Percentiles rank a stretch among this genome's conserved stretches.
phyloP scores from a whole-genome alignment of 1,139 yeast species.

The Geotrichum reessii region DNA sequence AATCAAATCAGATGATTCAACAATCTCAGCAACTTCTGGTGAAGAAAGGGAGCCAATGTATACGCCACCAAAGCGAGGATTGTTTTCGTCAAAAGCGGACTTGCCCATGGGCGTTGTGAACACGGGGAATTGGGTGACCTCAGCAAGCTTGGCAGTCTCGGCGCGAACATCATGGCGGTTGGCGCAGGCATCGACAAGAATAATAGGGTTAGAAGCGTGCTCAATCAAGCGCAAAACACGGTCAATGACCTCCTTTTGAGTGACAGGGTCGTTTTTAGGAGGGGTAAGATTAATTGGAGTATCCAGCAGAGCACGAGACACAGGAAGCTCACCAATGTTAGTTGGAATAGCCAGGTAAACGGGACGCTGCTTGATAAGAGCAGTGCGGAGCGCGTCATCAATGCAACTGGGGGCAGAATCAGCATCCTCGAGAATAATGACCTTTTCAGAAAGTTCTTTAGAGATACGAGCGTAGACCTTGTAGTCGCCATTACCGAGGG shows the following conservation, averaged over 20 bases:
- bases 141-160: conserved; percentile 59
- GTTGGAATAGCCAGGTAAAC: conserved; percentile 81
- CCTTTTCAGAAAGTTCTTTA: conserved; percentile 59
- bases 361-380: conserved; percentile 70
- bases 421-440: conserved; percentile 58
- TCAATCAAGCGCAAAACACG: conserved; percentile 49
- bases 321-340: conserved; percentile 62
- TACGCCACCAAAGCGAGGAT: conserved; percentile 78
- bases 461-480: conserved; percentile 74
- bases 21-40: conserved; percentile 70
- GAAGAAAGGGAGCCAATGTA: conserved; percentile 75
- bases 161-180: conserved; percentile 63
- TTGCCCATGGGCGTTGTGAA: conserved; percentile 91
- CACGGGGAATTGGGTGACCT: conserved; percentile 71
- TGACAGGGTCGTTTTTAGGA: conserved; percentile 59
- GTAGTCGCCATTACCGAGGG: conserved; percentile 80
- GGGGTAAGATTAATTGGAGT: conserved; percentile 60
- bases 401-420: conserved; percentile 60
- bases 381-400: conserved; percentile 69
- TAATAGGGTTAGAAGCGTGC: conserved; percentile 60
- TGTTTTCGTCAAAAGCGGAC: conserved; percentile 67
- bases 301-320: conserved; percentile 51
- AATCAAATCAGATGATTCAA: conserved; percentile 71
- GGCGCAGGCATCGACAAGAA: conserved; percentile 84
- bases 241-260: conserved; percentile 68